phyloP scores from a whole-genome alignment of 2,329 filamentous ascomycete genomes.

The Fusarium sulawesiense region DNA sequence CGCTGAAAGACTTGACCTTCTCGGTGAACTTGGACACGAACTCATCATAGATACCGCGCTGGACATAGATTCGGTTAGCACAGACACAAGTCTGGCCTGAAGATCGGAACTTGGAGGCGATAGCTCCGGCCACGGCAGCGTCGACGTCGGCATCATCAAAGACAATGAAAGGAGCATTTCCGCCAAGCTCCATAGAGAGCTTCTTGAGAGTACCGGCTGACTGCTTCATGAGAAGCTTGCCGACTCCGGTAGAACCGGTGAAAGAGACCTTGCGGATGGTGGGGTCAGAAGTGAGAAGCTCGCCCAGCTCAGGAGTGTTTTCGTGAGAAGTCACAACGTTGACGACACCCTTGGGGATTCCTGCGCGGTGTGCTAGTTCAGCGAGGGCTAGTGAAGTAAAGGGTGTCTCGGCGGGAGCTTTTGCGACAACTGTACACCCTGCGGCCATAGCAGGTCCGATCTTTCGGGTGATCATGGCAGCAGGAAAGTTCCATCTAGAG shows the following conservation, averaged over 20 bases:
- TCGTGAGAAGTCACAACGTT: constrained; percentile 85
- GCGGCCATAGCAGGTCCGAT: constrained; percentile 83
- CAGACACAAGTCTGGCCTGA: constrained; percentile 97
- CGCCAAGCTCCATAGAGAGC: constrained; percentile 88
- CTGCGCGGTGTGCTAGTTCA: constrained; percentile 86
- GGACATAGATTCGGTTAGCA: constrained; percentile 85
- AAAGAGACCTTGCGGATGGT: constrained; percentile 92
- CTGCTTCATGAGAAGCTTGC: constrained; percentile 88
- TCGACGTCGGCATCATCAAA: constrained; percentile 96
- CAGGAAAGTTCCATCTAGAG: constrained; percentile 82
- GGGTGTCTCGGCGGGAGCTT: constrained; percentile 91
- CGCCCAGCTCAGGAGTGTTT: constrained; percentile 84
- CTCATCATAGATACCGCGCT: constrained; percentile 79
- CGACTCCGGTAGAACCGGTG: constrained; percentile 80
- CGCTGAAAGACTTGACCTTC: constrained; percentile 78
- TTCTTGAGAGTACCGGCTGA: constrained; percentile 85
- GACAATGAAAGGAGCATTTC: constrained; percentile 95
- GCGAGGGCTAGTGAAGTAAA: constrained; percentile 90
- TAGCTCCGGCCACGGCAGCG: constrained; percentile 81
- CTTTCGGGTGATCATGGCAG: constrained; percentile 80
- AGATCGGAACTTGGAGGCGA: constrained; percentile 90
- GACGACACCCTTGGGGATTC: constrained; percentile 89
- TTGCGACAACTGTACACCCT: constrained; percentile 94
- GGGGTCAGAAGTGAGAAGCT: constrained; percentile 76
- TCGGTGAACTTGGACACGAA: constrained; percentile 77